phyloP scores from a whole-genome alignment of 257 asterid species.

The Nicotiana otophora region DNA sequence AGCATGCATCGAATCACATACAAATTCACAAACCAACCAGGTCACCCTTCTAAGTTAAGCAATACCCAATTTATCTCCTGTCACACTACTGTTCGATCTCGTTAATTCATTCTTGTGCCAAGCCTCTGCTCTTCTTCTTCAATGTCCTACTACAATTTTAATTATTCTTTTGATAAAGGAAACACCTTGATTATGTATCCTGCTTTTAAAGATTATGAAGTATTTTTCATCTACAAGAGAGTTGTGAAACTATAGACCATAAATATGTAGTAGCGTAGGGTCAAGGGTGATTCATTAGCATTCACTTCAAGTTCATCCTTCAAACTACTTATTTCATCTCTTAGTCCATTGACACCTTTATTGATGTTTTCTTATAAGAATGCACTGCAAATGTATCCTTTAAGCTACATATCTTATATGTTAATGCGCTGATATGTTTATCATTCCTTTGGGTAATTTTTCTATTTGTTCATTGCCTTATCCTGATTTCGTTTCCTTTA shows the following conservation, averaged over 20 bases:
- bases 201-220: not conserved
- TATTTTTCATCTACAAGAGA: not conserved
- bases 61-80: not conserved
- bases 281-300: not conserved
- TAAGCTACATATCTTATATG: not conserved
- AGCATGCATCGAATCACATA: not conserved
- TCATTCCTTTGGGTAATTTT: not conserved
- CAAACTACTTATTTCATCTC: not conserved
- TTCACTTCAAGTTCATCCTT: not conserved
- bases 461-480: conserved; percentile 3
- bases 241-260: not conserved
- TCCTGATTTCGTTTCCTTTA: conserved; percentile 11
- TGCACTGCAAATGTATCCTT: not conserved
- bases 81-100: not conserved
- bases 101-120: not conserved
- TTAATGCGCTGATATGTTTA: not conserved
- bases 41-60: not conserved
- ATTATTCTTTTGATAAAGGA: not conserved
- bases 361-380: not conserved
- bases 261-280: not conserved
- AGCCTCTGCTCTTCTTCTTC: not conserved
- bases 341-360: not conserved
- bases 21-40: not conserved
- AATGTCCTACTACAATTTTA: not conserved
- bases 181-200: not conserved